These are phyloP conservation scores for Teratosphaeriaceae sp. DNA, from an alignment of 2,329 filamentous ascomycete genomes.

Conservation along the genomic window DNA sequence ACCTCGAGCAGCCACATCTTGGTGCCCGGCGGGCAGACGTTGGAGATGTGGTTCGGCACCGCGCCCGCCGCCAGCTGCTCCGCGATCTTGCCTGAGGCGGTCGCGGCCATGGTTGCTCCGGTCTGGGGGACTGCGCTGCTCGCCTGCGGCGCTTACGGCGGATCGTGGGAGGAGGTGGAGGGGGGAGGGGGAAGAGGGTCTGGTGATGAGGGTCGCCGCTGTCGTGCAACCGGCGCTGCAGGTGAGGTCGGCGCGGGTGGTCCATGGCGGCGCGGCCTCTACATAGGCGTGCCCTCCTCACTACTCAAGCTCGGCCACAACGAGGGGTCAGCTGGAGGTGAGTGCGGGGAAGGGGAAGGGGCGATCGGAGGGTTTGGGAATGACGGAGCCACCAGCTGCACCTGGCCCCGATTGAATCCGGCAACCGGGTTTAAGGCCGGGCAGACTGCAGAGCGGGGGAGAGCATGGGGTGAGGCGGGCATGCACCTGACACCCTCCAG, in stretches of 20 bases:
- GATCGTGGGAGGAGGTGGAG: background rate
- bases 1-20: conserved; percentile 41
- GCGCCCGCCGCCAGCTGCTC: conserved; percentile 26
- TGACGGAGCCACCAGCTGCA: too few species aligned
- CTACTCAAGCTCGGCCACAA: too few species aligned
- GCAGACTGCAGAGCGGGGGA: too few species aligned
- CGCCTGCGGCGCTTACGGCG: conserved; percentile 3
- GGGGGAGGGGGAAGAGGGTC: too few species aligned
- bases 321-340: background rate
- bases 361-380: too few species aligned
- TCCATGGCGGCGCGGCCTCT: background rate
- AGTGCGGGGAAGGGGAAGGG: background rate
- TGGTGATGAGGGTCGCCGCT: background rate
- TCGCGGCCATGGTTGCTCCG: too few species aligned
- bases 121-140: too few species aligned
- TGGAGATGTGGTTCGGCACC: conserved; percentile 27
- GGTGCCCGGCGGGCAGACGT: conserved; percentile 38
- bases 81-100: conserved; percentile 16
- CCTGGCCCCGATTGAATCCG: too few species aligned
- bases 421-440: background rate
- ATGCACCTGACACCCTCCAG: background rate
- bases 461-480: background rate
- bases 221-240: background rate
- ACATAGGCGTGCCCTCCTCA: background rate
- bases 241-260: background rate